Evolutionary conservation across 495 filamentous ascomycete genomes (phyloP).

Genomic region (Glonium stellatum): DNA sequence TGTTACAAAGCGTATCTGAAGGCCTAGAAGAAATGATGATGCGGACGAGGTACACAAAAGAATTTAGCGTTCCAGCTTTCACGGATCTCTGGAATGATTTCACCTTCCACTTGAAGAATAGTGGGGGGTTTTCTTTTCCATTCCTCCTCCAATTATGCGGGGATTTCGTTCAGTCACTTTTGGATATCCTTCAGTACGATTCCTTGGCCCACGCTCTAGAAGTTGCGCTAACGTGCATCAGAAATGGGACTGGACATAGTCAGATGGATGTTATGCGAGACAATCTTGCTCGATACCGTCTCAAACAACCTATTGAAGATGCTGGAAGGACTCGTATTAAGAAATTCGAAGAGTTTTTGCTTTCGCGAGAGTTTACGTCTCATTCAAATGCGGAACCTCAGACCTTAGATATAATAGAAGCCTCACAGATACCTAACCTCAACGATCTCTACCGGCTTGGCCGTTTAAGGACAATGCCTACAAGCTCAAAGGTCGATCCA

Average conservation of each 20-base stretch:
- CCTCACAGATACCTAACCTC: conserved; percentile 16
- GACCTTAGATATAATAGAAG: conserved; percentile 8
- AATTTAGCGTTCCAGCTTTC: not conserved
- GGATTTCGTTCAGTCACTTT: conserved; percentile 11
- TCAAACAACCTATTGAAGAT: conserved; percentile 12
- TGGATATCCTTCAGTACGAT: conserved; percentile 9
- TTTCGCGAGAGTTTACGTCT: conserved; percentile 13
- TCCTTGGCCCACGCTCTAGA: not conserved
- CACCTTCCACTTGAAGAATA: conserved; percentile 14
- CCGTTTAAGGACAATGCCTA: conserved; percentile 15
- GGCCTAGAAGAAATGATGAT: conserved; percentile 10
- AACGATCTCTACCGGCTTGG: conserved; percentile 17
- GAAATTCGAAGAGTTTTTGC: conserved; percentile 16
- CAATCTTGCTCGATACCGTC: conserved; percentile 9
- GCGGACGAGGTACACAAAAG: conserved; percentile 5
- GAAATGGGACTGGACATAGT: conserved; percentile 5
- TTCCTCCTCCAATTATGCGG: conserved; percentile 10
- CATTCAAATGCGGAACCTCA: not conserved
- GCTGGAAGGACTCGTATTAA: not conserved
- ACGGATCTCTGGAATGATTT: conserved; percentile 20
- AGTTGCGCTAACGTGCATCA: not conserved
- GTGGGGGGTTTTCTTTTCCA: conserved; percentile 11
- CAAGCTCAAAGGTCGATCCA: conserved; percentile 6
- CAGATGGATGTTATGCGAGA: conserved; percentile 21
- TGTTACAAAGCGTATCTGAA: conserved; percentile 7